Percentiles rank a stretch among this genome's conserved stretches.
These are phyloP conservation scores for Colletotrichum cuscutae DNA, from an alignment of 2,329 filamentous ascomycete species.

Conservation along the genomic window DNA sequence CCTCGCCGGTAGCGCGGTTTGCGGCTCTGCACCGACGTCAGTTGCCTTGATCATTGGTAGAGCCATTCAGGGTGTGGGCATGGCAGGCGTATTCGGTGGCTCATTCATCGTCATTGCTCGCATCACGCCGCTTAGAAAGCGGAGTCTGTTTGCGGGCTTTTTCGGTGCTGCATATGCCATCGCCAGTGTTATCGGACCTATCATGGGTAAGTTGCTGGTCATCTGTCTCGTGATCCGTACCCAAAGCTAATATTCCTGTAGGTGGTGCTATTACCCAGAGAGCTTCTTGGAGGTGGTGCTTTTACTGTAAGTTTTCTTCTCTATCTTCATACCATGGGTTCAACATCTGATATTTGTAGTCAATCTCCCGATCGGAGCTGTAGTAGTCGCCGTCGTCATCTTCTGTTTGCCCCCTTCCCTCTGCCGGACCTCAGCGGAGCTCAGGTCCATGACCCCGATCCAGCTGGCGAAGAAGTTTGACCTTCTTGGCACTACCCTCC, in stretches of 20 bases:
- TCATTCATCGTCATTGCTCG: conserved; percentile 50
- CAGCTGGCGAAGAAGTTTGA: conserved; percentile 38
- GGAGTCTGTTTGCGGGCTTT: conserved; percentile 49
- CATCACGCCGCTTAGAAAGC: conserved; percentile 44
- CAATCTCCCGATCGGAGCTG: conserved; percentile 38
- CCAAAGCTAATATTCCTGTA: conserved; percentile 19
- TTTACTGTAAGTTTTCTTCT: conserved; percentile 39
- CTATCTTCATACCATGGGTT: too few species aligned
- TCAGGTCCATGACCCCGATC: not conserved
- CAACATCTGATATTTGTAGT: conserved; percentile 35
- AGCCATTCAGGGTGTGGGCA: conserved; percentile 48
- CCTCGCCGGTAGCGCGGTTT: conserved; percentile 38
- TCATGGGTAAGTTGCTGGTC: conserved; percentile 34
- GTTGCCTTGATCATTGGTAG: conserved; percentile 49
- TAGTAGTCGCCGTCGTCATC: conserved; percentile 41
- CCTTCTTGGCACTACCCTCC: conserved; percentile 20
- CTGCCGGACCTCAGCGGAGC: not conserved
- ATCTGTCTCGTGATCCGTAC: not conserved
- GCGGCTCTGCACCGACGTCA: conserved; percentile 42
- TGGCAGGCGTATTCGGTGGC: conserved; percentile 48
- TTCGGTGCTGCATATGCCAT: conserved; percentile 51
- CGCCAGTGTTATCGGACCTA: conserved; percentile 40
- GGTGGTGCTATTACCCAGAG: conserved; percentile 46
- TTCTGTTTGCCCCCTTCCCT: conserved; percentile 22
- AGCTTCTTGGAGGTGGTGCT: conserved; percentile 51